Conservation (phyloP, 164 flowering plant genomes). For the Akebia trifoliata region DNA sequence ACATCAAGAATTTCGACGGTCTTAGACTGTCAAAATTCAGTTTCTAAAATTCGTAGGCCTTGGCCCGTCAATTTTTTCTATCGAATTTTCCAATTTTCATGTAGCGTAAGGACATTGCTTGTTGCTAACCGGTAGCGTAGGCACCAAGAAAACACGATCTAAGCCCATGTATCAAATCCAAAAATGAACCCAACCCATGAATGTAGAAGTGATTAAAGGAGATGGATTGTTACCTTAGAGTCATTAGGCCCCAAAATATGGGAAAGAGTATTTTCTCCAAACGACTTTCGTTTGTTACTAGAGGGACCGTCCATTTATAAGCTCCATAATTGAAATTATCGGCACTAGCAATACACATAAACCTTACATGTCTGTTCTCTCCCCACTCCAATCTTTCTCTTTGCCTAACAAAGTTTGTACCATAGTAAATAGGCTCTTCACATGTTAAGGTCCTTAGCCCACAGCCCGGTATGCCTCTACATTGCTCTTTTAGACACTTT, state of each 20-base stretch:
- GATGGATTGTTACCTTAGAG: conserved; percentile 56
- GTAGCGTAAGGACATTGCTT: too few species aligned
- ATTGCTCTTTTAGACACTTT: conserved; percentile 66
- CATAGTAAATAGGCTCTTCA: conserved; percentile 67
- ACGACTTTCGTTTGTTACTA: conserved; percentile 66
- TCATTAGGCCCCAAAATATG: conserved; percentile 98
- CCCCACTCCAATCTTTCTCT: conserved; percentile 56
- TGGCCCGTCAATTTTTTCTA: too few species aligned
- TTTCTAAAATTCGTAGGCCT: too few species aligned
- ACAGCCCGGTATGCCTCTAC: conserved; percentile 42
- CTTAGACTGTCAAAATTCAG: too few species aligned
- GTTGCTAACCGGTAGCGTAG: too few species aligned
- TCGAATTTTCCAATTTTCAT: too few species aligned
- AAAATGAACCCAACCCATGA: too few species aligned
- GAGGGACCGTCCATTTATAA: conserved; percentile 83
- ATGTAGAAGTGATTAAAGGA: not conserved
- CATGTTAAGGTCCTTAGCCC: conserved; percentile 43
- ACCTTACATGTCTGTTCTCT: conserved; percentile 44
- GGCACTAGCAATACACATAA: conserved; percentile 43
- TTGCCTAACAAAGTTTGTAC: conserved; percentile 41
- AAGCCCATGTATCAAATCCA: too few species aligned
- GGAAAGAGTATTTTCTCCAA: conserved; percentile 89
- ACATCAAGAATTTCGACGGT: too few species aligned
- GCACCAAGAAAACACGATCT: too few species aligned
- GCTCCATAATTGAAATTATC: conserved; percentile 72